Evolutionary conservation across 225 moss, liverwort and hornwort species (phyloP).

Genomic region (Ulota crispa): DNA sequence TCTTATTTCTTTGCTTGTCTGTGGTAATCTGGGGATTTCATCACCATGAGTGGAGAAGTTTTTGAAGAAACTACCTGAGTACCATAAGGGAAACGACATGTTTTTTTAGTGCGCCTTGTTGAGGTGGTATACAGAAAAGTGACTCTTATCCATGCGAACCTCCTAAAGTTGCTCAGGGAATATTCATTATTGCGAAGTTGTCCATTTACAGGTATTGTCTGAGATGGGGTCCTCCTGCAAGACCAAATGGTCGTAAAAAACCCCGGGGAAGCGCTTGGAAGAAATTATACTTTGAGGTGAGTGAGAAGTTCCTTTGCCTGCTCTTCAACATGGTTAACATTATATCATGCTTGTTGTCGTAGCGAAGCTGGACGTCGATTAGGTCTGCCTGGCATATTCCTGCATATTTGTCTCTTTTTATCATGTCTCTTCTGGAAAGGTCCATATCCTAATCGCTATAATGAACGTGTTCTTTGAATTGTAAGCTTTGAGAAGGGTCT

Average conservation of each 20-base stretch:
- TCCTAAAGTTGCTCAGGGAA: neutral
- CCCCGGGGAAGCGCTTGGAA: constrained; percentile 91
- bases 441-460: neutral
- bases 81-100: neutral
- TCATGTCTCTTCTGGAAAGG: neutral
- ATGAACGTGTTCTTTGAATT: constrained; percentile 13
- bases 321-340: neutral
- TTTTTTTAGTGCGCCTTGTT: constrained; percentile 1
- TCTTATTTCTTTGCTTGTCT: constrained; percentile 16
- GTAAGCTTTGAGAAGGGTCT: neutral
- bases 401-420: constrained; percentile 4
- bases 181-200: constrained; percentile 12
- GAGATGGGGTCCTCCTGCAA: constrained; percentile 80
- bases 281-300: constrained; percentile 92
- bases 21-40: constrained; percentile 10
- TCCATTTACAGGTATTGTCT: constrained; percentile 71
- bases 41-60: neutral
- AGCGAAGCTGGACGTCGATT: constrained; percentile 6
- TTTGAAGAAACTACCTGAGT: neutral
- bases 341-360: neutral
- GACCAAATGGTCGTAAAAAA: constrained; percentile 60
- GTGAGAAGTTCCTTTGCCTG: constrained; percentile 9
- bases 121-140: neutral
- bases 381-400: neutral
- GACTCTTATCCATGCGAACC: neutral